These are phyloP conservation scores for Heteromeles arbutifolia DNA, from an alignment of 306 rosid genomes.

Conservation along the genomic window DNA sequence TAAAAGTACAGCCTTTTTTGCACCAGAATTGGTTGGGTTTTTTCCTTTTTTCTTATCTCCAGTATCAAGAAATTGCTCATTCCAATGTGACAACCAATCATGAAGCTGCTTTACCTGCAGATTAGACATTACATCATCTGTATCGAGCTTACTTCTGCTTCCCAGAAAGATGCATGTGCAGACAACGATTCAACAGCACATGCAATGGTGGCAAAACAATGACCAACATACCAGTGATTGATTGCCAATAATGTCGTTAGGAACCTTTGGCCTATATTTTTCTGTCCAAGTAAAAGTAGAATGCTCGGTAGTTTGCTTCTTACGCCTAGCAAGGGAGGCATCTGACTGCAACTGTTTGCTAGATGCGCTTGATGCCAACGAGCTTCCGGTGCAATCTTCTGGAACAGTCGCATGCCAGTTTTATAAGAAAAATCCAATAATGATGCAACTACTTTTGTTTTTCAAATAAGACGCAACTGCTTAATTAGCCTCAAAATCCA, in stretches of 20 bases:
- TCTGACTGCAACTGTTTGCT: conserved; percentile 35
- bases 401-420: conserved; percentile 4
- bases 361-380: conserved; percentile 29
- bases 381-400: conserved; percentile 16
- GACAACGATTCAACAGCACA: not conserved
- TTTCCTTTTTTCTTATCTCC: conserved; percentile 60
- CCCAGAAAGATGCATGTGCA: conserved; percentile 10
- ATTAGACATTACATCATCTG: not conserved
- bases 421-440: not conserved
- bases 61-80: conserved; percentile 62
- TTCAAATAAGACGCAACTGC: not conserved
- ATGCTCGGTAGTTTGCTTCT: conserved; percentile 20
- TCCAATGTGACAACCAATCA: conserved; percentile 84
- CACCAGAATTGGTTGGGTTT: conserved; percentile 51
- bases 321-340: conserved; percentile 40
- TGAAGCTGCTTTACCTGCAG: conserved; percentile 79
- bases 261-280: conserved; percentile 69
- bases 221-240: conserved; percentile 71
- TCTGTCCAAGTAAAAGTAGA: conserved; percentile 71
- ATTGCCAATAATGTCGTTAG: conserved; percentile 75
- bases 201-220: conserved; percentile 8
- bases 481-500: not conserved
- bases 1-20: conserved; percentile 72
- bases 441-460: not conserved
- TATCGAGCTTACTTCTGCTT: not conserved